Conservation (phyloP, 805 yeast genomes). For the Huiozyma sinensis region DNA sequence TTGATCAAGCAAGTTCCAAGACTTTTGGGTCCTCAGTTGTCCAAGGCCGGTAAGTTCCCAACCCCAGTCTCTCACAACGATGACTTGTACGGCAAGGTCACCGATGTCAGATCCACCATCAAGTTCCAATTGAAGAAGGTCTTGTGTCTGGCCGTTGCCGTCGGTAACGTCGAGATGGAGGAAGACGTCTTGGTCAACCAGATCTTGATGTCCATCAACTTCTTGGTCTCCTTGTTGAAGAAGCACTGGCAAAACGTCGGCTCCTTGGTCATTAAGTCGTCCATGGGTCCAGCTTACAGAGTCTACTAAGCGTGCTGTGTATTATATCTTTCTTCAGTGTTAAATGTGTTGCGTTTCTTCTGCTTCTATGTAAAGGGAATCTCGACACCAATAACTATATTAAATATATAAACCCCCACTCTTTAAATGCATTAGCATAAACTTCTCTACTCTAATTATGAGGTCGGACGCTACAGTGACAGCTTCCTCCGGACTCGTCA, state of each 20-base stretch:
- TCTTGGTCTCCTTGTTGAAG: constrained; percentile 97
- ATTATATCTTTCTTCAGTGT: not conserved
- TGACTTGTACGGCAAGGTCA: constrained; percentile 91
- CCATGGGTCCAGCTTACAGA: constrained; percentile 99
- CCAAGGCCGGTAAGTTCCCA: constrained; percentile 99
- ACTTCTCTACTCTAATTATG: no score
- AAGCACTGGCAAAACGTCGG: constrained; percentile 99
- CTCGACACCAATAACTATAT: no score
- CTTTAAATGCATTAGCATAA: no score
- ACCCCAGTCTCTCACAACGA: constrained; percentile 99
- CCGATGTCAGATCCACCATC: constrained; percentile 97
- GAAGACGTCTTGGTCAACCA: constrained; percentile 94
- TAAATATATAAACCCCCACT: no score
- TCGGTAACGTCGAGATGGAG: constrained; percentile 99
- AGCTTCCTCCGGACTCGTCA: no score
- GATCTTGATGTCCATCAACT: constrained; percentile 97
- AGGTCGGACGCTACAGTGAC: no score
- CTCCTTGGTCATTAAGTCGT: constrained; percentile 94
- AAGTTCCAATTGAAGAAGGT: constrained; percentile 99
- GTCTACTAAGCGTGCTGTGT: constrained; percentile 59
- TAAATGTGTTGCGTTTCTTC: not conserved
- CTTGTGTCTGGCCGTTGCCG: constrained; percentile 97
- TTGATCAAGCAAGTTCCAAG: constrained; percentile 99
- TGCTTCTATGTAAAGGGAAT: not conserved
- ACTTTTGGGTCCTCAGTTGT: constrained; percentile 98